Evolutionary conservation across 2,329 filamentous ascomycete genomes (phyloP), one percentile per base, ranked within the genome.

Genomic region (Talaromyces amestolkiae): DNA sequence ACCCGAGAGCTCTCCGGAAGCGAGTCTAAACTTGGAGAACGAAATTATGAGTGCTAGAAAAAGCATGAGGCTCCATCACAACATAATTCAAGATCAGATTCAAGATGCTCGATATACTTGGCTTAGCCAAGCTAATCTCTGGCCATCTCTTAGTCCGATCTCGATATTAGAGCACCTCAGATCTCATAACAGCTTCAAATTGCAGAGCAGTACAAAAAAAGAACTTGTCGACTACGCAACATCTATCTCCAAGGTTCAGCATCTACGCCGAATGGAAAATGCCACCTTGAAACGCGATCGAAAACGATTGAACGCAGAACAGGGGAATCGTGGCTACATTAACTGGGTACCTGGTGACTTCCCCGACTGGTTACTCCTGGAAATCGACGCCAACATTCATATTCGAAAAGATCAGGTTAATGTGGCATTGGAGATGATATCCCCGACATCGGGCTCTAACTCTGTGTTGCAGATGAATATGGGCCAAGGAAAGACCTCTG

Each of bases 401-500:
- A 86, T 91, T 61, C 83, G 89, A 0, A 77, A 81, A 0, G 83
- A 85, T 2, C 89, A 91, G 68, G 80, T 89, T 0, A 80, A 87
- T 4, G 87, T 91, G 7, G 88, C 89, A 0, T 69, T 77, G 1
- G 85, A 86, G 0, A 91, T 86, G 19, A 86, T 88, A 1, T 75
- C 75, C 0, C 88, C 88, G 0, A 64, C 70, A 0, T 85, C 84
- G 0, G 76, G 77, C 0, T 68, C 75, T 0, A 90, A 89, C 66
- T 86, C 86, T 0, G 85, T 90, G 0, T 69, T 89, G 1, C 88
- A 90, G 67, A 82, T 90, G 75, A 87, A 89, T 67, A 90, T 90
- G 87, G 88, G 88, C 0, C 82, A 88, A 76, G 84, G 89, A 0
- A 91, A 91, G 70, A 87, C 87, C 0, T 89, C 88, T 0, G 85